phyloP scores from a whole-genome alignment of 2,329 filamentous ascomycete genomes.

The Moelleriella libera region DNA sequence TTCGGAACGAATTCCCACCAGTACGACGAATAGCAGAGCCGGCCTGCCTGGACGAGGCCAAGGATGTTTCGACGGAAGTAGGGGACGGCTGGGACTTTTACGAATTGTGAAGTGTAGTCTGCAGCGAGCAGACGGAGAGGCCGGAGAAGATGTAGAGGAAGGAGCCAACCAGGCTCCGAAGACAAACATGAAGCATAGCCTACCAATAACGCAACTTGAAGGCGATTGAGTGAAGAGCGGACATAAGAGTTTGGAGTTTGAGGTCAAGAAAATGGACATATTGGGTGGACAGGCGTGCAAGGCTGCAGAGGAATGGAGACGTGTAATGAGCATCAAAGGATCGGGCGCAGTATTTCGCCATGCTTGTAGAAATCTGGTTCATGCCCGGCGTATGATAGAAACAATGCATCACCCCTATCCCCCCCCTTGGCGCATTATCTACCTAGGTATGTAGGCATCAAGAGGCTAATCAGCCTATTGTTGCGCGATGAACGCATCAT shows the following conservation, averaged over 20 bases:
- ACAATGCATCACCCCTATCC: background rate
- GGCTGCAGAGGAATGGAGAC: background rate
- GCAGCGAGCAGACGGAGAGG: background rate
- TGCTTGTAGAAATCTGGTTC: background rate
- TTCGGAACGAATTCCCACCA: constrained; percentile 46
- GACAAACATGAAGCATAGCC: too few relatives aligned
- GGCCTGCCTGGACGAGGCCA: constrained; percentile 11
- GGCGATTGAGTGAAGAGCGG: too few relatives aligned
- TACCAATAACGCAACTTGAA: too few relatives aligned
- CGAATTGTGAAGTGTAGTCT: constrained; percentile 29
- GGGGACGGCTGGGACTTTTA: constrained; percentile 54
- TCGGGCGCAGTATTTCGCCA: background rate
- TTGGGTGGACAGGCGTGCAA: background rate
- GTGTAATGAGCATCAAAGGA: background rate
- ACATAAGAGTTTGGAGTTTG: background rate
- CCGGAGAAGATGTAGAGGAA: too few relatives aligned
- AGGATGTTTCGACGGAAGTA: constrained; percentile 10
- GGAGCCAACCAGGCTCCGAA: too few relatives aligned
- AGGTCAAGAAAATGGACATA: background rate
- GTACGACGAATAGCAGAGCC: constrained; percentile 10
- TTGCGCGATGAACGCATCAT: too few relatives aligned
- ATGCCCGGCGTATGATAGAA: constrained; percentile 2
- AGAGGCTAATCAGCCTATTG: too few relatives aligned
- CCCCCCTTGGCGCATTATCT: too few relatives aligned
- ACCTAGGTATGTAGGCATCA: too few relatives aligned